Evolutionary conservation across 371 early-diverging fungal species (phyloP), one percentile per base, ranked within the genome.

Genomic region (Syncephalastrum contaminatum): DNA sequence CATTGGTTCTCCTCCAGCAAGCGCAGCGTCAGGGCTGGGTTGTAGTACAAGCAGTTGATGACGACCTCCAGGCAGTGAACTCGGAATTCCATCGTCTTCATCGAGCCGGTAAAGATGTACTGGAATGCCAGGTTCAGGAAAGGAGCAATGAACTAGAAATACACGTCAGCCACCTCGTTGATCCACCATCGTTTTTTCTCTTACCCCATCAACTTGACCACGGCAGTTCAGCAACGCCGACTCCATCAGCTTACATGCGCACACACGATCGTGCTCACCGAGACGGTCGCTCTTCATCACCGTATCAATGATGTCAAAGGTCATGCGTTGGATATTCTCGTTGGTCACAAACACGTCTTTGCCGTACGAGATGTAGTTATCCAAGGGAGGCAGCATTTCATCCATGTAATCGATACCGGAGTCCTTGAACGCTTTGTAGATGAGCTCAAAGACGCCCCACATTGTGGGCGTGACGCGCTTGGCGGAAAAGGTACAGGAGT

Each of bases 311-410:
- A 90, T 83, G 56, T 89, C 86, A 60, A 83, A 82, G 54, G 88
- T 70, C 67, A 79, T 84, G 39, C 75, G 72, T 59, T 85, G 86
- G 25, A 85, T 66, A 45, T 84, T 81, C 15, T 72, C 78, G 66
- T 83, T 87, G 12, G 73, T 43, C 4, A 76, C 68, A 47, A 92
- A 80, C 7, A 82, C 78, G 19, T 86, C 88, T 42, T 77, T 85
- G 61, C 96, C 97, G 57, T 87, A 93, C 8, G 83, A 76, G 44
- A 97, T 80, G 62, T 84, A 95, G 81, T 93, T 94, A 58, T 92
- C 92, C 56, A 97, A 80, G 8, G 88, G 80, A 18, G 92, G 88
- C 19, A 88, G 56, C 82, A 94, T 90, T 58, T 92, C 83, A 58
- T 90, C 85, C 66, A 93, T 84, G 62, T 88, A 92, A 64, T 90